These are phyloP conservation scores for Chaetomiaceae sp. DNA, from an alignment of 2,329 filamentous ascomycete genomes.

Conservation along the genomic window DNA sequence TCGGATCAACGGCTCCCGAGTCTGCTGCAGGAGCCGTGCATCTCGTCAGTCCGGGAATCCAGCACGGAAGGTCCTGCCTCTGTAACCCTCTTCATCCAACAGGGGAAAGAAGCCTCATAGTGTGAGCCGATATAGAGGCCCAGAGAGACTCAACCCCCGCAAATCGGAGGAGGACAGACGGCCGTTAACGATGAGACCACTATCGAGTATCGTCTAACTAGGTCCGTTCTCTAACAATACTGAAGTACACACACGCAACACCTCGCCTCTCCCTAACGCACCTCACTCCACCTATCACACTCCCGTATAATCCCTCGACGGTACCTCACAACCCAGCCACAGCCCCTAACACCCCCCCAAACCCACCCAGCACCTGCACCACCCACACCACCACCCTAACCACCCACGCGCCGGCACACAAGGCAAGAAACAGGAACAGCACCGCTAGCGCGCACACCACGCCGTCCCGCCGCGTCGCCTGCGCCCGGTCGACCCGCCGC, in stretches of 20 bases:
- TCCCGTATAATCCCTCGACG: slow-evolving; percentile 2
- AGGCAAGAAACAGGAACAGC: slow-evolving; percentile 23
- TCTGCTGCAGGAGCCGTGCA: background rate
- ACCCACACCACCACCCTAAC: slow-evolving; percentile 19
- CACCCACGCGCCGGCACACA: slow-evolving; percentile 21
- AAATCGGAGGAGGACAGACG: too few species aligned
- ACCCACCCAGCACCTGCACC: slow-evolving; percentile 4
- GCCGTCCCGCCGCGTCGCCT: slow-evolving; percentile 25
- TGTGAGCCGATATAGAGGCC: too few species aligned
- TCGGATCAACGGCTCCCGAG: background rate
- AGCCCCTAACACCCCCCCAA: slow-evolving; percentile 14
- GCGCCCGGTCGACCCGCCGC: slow-evolving; percentile 20
- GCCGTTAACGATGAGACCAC: too few species aligned
- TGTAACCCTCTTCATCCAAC: too few species aligned
- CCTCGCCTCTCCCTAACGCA: too few species aligned
- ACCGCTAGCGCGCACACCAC: slow-evolving; percentile 25
- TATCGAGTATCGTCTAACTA: too few species aligned
- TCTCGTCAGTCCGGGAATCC: background rate
- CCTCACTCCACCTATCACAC: too few species aligned
- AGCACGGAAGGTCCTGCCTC: slow-evolving; percentile 1
- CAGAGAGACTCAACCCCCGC: too few species aligned
- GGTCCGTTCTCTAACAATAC: too few species aligned
- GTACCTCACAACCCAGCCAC: slow-evolving; percentile 10
- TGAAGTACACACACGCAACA: too few species aligned
- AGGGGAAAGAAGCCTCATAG: too few species aligned